Evolutionary conservation across 768 basidiomycete genomes (phyloP).

Genomic region (Tulasnella sp.): DNA sequence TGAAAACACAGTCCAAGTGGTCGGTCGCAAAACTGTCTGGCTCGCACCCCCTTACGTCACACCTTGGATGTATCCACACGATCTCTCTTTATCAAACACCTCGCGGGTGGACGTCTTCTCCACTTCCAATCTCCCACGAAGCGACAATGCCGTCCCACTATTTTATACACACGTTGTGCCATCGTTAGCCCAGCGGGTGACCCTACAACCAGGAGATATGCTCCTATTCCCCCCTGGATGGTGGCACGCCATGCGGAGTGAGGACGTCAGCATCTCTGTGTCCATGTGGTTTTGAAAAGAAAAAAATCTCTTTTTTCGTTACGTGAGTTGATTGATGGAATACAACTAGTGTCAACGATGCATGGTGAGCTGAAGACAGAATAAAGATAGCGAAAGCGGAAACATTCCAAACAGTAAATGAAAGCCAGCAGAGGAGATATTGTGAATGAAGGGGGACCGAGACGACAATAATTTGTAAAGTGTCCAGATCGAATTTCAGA

Average conservation of each 20-base stretch:
- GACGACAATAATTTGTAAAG: too few species aligned
- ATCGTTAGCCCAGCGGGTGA: slow-evolving; percentile 49
- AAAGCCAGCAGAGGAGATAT: too few species aligned
- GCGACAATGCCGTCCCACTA: too few species aligned
- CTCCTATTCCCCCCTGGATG: slow-evolving; percentile 85
- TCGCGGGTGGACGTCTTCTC: slow-evolving; percentile 73
- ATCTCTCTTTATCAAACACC: slow-evolving; percentile 45
- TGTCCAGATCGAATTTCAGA: too few species aligned
- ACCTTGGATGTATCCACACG: slow-evolving; percentile 43
- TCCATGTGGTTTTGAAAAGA: slow-evolving; percentile 97
- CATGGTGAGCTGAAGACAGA: too few species aligned
- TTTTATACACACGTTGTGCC: slow-evolving; percentile 26
- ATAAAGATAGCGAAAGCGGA: too few species aligned
- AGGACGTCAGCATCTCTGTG: slow-evolving; percentile 71
- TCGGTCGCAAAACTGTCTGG: slow-evolving; percentile 86
- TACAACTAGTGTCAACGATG: too few species aligned
- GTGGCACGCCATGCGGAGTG: slow-evolving; percentile 90
- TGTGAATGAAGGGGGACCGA: too few species aligned
- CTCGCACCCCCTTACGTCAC: slow-evolving; percentile 55
- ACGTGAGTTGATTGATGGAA: too few species aligned
- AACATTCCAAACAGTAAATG: too few species aligned
- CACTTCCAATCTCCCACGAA: too few species aligned
- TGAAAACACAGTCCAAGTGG: slow-evolving; percentile 57
- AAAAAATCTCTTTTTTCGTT: too few species aligned
- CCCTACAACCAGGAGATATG: slow-evolving; percentile 71